A percentile compares a stretch with the other conserved stretches of the same genome.
Evolutionary conservation across 176 grass and related monocot genomes (phyloP).

Genomic region (Rhipidocladum racemiflorum): DNA sequence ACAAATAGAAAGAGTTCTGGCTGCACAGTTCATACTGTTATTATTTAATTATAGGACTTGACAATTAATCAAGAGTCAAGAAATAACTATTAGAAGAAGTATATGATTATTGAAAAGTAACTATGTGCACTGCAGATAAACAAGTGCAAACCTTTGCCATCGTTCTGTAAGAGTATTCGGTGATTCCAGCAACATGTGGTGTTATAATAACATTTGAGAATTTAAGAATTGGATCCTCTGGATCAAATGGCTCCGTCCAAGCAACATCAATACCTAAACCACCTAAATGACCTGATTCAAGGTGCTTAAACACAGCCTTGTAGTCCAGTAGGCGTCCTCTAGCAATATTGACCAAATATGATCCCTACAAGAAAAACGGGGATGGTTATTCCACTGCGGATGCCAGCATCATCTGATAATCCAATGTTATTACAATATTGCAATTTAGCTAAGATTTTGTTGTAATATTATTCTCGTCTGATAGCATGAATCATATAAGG

Average conservation of each 20-base stretch:
- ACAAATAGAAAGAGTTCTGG: not conserved
- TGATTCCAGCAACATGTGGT: slow-evolving; percentile 86
- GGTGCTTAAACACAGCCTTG: slow-evolving; percentile 59
- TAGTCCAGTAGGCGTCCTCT: slow-evolving; percentile 83
- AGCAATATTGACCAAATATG: slow-evolving; percentile 83
- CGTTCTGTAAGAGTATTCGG: slow-evolving; percentile 65
- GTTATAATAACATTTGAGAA: slow-evolving; percentile 87
- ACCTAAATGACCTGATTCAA: slow-evolving; percentile 75
- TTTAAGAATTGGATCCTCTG: slow-evolving; percentile 86
- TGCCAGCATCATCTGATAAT: not conserved
- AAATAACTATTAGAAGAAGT: not conserved
- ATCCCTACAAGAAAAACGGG: slow-evolving; percentile 51
- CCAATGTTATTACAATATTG: not conserved
- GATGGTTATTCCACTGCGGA: not conserved
- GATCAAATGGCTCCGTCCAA: slow-evolving; percentile 93
- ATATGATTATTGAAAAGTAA: slow-evolving; percentile 15
- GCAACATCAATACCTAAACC: slow-evolving; percentile 93
- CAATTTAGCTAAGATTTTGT: not conserved
- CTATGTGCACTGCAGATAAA: not conserved
- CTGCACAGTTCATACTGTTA: not conserved
- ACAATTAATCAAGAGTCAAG: not conserved
- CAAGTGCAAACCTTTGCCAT: slow-evolving; percentile 82
- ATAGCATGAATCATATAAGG: not conserved
- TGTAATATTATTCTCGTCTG: not conserved
- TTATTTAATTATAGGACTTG: not conserved